Conservation (phyloP, 306 rosid species). For the Quercus parvula region DNA sequence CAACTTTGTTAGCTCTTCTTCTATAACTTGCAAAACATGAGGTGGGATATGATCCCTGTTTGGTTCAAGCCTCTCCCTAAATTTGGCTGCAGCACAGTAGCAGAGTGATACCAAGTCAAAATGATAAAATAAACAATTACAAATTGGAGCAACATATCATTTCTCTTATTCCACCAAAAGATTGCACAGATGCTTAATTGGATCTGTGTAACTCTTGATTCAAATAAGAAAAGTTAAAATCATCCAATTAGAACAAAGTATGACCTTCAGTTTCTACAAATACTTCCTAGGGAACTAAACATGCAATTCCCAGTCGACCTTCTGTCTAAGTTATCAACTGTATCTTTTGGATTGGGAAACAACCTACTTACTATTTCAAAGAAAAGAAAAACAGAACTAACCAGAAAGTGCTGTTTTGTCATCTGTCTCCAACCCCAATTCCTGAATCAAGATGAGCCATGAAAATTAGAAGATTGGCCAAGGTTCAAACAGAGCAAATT, state of each 20-base stretch:
- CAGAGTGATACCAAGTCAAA: slow-evolving; percentile 17
- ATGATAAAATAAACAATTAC: slow-evolving; percentile 3
- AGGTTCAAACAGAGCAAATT: slow-evolving; percentile 21
- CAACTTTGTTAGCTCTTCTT: slow-evolving; percentile 90
- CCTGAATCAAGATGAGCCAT: slow-evolving; percentile 46
- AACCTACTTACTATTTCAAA: not conserved
- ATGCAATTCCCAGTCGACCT: not conserved
- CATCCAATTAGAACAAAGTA: slow-evolving; percentile 5
- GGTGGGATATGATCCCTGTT: slow-evolving; percentile 87
- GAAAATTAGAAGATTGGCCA: slow-evolving; percentile 9
- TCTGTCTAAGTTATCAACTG: slow-evolving; percentile 1
- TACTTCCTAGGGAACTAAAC: not conserved
- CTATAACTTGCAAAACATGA: slow-evolving; percentile 91
- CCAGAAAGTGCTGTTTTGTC: slow-evolving; percentile 99
- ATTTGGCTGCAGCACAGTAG: slow-evolving; percentile 58
- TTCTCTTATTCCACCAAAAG: not conserved
- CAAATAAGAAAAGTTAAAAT: not conserved
- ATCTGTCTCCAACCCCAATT: slow-evolving; percentile 95
- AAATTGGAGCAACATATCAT: slow-evolving; percentile 13
- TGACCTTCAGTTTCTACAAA: not conserved
- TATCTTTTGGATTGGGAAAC: slow-evolving; percentile 4
- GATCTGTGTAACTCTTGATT: not conserved
- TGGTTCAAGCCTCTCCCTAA: slow-evolving; percentile 95
- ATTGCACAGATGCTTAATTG: not conserved
- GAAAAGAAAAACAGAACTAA: slow-evolving; percentile 33